phyloP scores from a whole-genome alignment of 768 basidiomycete species.

The Amanita phalloides region DNA sequence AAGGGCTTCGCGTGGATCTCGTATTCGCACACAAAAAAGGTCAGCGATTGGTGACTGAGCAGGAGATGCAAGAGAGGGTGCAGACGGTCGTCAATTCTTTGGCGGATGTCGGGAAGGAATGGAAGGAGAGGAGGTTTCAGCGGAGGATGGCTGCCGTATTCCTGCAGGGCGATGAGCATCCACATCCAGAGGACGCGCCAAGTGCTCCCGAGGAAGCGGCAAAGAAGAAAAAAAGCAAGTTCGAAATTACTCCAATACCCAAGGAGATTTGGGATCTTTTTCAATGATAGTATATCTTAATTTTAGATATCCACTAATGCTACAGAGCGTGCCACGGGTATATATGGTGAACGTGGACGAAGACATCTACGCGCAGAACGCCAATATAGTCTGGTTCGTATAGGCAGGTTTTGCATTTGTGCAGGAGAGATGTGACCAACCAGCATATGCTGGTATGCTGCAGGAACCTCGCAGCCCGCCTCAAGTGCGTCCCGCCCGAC shows the following conservation, averaged over 20 bases:
- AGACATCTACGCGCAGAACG: not conserved
- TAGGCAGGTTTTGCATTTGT: not conserved
- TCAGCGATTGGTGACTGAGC: constrained; percentile 14
- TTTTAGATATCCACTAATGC: not conserved
- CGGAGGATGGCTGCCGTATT: constrained; percentile 28
- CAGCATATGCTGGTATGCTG: constrained; percentile 27
- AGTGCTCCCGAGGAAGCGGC: constrained; percentile 2
- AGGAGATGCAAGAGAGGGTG: constrained; percentile 34
- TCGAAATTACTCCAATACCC: not conserved
- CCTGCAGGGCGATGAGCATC: constrained; percentile 23
- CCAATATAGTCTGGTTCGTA: not conserved
- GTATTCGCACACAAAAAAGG: constrained; percentile 40
- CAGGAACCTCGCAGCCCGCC: constrained; percentile 29
- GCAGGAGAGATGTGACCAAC: constrained; percentile 16
- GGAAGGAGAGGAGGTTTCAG: constrained; percentile 32
- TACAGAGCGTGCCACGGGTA: not conserved
- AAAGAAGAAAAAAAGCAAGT: constrained; percentile 4
- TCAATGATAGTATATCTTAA: not conserved
- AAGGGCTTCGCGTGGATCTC: constrained; percentile 48
- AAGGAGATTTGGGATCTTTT: constrained; percentile 5
- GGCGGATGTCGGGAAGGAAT: constrained; percentile 42
- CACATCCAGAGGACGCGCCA: constrained; percentile 2
- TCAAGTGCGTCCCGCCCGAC: constrained; percentile 27
- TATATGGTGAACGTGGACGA: not conserved
- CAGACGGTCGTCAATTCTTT: constrained; percentile 30